Conservation (phyloP, 2,329 filamentous ascomycete species). For the Gliomastix tumulicola region DNA sequence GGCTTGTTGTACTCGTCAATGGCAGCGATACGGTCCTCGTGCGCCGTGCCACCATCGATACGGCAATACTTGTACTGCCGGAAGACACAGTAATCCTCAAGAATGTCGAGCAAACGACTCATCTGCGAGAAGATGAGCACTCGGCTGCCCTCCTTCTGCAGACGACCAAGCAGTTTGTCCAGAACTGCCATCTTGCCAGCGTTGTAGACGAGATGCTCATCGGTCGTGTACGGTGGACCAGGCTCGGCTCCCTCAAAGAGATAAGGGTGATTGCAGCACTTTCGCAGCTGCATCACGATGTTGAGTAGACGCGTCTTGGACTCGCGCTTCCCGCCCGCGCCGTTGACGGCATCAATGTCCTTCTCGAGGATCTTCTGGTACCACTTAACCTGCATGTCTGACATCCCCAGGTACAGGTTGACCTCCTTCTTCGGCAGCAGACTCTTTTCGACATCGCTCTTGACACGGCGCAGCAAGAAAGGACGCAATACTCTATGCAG, state of each 20-base stretch:
- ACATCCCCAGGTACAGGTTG: conserved; percentile 96
- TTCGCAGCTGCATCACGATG: conserved; percentile 98
- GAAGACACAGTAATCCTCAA: conserved; percentile 98
- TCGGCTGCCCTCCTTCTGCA: conserved; percentile 81
- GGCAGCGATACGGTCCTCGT: conserved; percentile 93
- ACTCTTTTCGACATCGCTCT: conserved; percentile 97
- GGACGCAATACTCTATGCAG: conserved; percentile 88
- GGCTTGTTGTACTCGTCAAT: conserved; percentile 99
- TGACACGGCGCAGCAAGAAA: conserved; percentile 91
- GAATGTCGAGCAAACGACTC: conserved; percentile 92
- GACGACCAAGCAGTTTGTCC: conserved; percentile 79
- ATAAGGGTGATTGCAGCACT: conserved; percentile 98
- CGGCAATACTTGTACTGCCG: conserved; percentile 92
- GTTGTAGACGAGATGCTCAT: conserved; percentile 91
- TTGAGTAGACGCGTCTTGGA: conserved; percentile 96
- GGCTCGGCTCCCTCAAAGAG: conserved; percentile 96
- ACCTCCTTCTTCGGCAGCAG: conserved; percentile 94
- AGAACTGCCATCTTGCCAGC: conserved; percentile 96
- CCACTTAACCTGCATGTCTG: conserved; percentile 98
- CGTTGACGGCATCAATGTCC: conserved; percentile 97
- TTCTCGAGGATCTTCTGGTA: conserved; percentile 99
- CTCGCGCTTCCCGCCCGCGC: conserved; percentile 90
- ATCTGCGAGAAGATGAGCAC: conserved; percentile 99
- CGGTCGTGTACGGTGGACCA: conserved; percentile 94
- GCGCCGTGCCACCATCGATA: conserved; percentile 92